phyloP scores from a whole-genome alignment of 176 grass and related monocot genomes.

The Cenchrus americanus region DNA sequence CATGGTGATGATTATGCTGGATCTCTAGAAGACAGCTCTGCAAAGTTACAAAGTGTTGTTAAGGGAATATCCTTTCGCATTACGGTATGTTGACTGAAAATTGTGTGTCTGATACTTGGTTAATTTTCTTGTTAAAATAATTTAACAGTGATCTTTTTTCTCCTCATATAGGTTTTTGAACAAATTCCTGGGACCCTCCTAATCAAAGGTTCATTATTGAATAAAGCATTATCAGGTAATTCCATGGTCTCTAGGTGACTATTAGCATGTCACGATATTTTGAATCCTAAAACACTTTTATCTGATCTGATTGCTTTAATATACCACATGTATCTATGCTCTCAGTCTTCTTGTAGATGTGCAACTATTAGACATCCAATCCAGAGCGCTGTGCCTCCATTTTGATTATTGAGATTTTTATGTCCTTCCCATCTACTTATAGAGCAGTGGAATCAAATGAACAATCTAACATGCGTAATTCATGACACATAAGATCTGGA shows the following conservation, averaged over 20 bases:
- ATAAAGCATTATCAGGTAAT: conserved; percentile 70
- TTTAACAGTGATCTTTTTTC: neutral
- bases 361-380: neutral
- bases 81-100: conserved; percentile 46
- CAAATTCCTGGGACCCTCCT: conserved; percentile 85
- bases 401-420: neutral
- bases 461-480: neutral
- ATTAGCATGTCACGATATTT: neutral
- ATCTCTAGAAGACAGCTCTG: conserved; percentile 38
- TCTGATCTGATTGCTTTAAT: conserved; percentile 28
- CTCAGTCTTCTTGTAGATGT: neutral
- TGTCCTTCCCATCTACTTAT: conserved; percentile 21
- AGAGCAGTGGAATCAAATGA: conserved; percentile 10
- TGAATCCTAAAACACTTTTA: conserved; percentile 5
- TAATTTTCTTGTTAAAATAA: neutral
- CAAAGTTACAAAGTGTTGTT: conserved; percentile 28
- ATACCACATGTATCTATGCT: neutral
- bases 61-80: conserved; percentile 61
- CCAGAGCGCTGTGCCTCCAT: conserved; percentile 2
- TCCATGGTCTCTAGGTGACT: conserved; percentile 26
- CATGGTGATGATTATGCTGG: conserved; percentile 36
- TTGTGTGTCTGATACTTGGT: neutral
- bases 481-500: neutral
- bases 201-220: conserved; percentile 70
- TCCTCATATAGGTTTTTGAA: conserved; percentile 77